Evolutionary conservation across 306 rosid species (phyloP), one percentile per base, ranked within the genome.

Genomic region (Carpinus viminea): DNA sequence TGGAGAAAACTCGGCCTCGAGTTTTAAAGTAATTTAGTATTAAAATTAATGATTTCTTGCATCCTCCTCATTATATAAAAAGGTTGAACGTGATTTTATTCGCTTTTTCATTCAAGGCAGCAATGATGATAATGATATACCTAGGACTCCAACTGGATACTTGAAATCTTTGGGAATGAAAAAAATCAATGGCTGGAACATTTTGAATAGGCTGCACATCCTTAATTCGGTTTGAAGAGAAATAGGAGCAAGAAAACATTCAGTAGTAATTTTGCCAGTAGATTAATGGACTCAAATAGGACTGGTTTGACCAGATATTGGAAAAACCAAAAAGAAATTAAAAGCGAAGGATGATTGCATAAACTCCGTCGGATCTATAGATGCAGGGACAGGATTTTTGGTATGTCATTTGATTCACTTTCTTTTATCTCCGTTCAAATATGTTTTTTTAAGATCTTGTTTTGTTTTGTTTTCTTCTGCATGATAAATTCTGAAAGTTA

Each of bases 401-500:
- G 4, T 11, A 48, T 12, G 52, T 48, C 15, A 11, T 48, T 7
- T 8, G 21, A 65, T 18, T 17, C 10, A 34, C 70, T 16, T 48
- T 65, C 13, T 34, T 65, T 48, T 24, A 65, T 57, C 64, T 20
- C 59, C 34, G 8, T 65, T 36, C 21, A 36, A 34, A 16, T 15
- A 34, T 21, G 28, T 57, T 8, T 21, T 8, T 21, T 21, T 21
- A 65, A 65, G 45, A 65, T 65, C 0, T 65, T n/a, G 71, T 16
- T 10, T 17, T 34, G 48, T 16, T 34, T 36, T 65, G 15, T 17
- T 0, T 2, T 18, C 7, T 18, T 1, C 17, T 18, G 71, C 48
- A 65, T 65, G 20, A 4, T 65, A 15, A 70, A 43, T 15, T 78
- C 16, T 5, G 57, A 41, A 77, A 71, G 1, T 50, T 95, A 93